Evolutionary conservation across 2,329 filamentous ascomycete genomes (phyloP).

Genomic region (Aspergillus brunneoviolaceus): DNA sequence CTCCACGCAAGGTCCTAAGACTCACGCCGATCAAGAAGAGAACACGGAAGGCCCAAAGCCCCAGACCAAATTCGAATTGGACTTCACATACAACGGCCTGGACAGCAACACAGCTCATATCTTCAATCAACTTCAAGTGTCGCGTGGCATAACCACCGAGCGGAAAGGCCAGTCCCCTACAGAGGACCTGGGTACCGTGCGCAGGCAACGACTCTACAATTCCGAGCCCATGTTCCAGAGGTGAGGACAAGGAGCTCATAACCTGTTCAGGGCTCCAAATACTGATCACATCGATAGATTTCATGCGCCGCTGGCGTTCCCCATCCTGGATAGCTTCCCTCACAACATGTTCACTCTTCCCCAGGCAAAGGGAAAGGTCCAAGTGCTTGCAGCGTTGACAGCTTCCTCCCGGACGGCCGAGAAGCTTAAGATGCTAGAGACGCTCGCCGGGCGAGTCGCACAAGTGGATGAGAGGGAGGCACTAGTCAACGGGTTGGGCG

Average conservation of each 20-base stretch:
- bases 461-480: constrained; percentile 77
- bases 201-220: constrained; percentile 34
- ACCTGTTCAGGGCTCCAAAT: neutral
- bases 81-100: constrained; percentile 37
- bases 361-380: constrained; percentile 47
- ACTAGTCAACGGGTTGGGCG: constrained; percentile 76
- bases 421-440: constrained; percentile 65
- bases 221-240: constrained; percentile 36
- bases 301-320: constrained; percentile 60
- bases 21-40: constrained; percentile 8
- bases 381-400: constrained; percentile 59
- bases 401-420: constrained; percentile 73
- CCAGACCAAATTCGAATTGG: constrained; percentile 37
- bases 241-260: constrained; percentile 19
- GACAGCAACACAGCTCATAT: constrained; percentile 28
- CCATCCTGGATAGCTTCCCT: constrained; percentile 81
- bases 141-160: constrained; percentile 26
- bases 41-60: constrained; percentile 18
- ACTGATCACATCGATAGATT: constrained; percentile 27
- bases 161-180: constrained; percentile 14
- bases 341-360: constrained; percentile 61
- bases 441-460: constrained; percentile 62
- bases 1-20: neutral
- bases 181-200: constrained; percentile 27
- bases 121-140: constrained; percentile 39